Base-by-base conservation (phyloP, 2,329 filamentous ascomycete species). In the Onygenales sp. region DNA sequence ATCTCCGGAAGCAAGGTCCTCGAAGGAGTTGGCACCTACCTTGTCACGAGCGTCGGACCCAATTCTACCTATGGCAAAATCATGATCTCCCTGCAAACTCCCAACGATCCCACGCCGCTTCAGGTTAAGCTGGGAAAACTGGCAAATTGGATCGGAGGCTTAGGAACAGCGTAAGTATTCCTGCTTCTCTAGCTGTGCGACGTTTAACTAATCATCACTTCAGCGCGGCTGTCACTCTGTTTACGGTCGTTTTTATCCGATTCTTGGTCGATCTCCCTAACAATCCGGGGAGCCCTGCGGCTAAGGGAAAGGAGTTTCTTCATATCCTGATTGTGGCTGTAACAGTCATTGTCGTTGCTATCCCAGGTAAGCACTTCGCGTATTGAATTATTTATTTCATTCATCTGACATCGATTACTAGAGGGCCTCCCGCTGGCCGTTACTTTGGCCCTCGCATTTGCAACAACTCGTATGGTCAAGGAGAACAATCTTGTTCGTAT, bases 161-260 rank as follows among this genome's bases (percentile, higher is more conserved):
- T 88, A 37, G 86, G 86, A 69, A 88, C 88, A 66, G 83, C 78
- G 70, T 72, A 63, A 63, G 58, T 55, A 11, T 4, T 14, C 11
- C 14, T 5, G 11, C 33, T 8, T 32, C 32, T 39, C 10, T 10
- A 8, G 3, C 37, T 11, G 21, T 48, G 51, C 40, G 14, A 11
- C 3, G 40, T 33, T 14, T 14, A 6, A 36, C 58, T 63, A 40
- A 63, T 52, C 17, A 34, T 37, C 6, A 17, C 42, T 32, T 37
- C 51, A 71, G 70, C 46, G 75, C 81, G 56, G 88, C 89, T 48
- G 88, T 86, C 58, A 74, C 93, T 11, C 76, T 95, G 46, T 95
- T 96, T 71, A 77, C 92, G 46, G 86, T 94, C 45, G 77, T 95
- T 11, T 82, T 95, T 63, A 91, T 95, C 72, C 81, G 89, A 62